phyloP scores from a whole-genome alignment of 1,284 basidiomycete species.

The Prillingera fragicola region DNA sequence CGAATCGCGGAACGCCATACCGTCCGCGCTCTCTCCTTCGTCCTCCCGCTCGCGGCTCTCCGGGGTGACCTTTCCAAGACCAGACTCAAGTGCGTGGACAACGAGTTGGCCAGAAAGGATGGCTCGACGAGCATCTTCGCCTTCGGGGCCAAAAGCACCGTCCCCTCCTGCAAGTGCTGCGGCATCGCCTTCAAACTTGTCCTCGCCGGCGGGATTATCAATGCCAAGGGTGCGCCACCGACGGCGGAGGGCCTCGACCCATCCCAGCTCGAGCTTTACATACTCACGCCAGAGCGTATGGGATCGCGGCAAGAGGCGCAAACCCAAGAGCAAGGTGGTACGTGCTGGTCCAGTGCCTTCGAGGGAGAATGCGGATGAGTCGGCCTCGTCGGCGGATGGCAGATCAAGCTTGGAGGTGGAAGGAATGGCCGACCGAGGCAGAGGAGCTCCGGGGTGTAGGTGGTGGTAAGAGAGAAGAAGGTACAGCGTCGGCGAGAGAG shows the following conservation, averaged over 20 bases:
- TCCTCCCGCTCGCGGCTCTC: constrained; percentile 1
- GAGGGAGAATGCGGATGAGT: constrained; percentile 33
- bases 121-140: constrained; percentile 44
- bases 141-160: constrained; percentile 44
- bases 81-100: constrained; percentile 39
- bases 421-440: constrained; percentile 50
- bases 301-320: constrained; percentile 67
- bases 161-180: constrained; percentile 36
- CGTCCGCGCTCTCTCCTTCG: constrained; percentile 13
- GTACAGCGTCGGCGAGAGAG: constrained; percentile 71
- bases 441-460: constrained; percentile 63
- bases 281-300: constrained; percentile 79
- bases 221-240: constrained; percentile 64
- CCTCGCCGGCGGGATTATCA: constrained; percentile 11
- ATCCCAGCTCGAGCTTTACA: constrained; percentile 83
- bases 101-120: constrained; percentile 47
- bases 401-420: constrained; percentile 34
- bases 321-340: constrained; percentile 74
- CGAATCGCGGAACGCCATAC: constrained; percentile 31
- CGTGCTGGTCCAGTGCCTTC: constrained; percentile 60
- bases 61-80: constrained; percentile 28
- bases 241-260: constrained; percentile 73
- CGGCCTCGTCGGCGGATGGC: constrained; percentile 18
- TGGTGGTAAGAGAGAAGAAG: constrained; percentile 82
- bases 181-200: constrained; percentile 14